Evolutionary conservation across 495 filamentous ascomycete species (phyloP), one percentile per base, ranked within the genome.

Genomic region (Entonaema liquescens): DNA sequence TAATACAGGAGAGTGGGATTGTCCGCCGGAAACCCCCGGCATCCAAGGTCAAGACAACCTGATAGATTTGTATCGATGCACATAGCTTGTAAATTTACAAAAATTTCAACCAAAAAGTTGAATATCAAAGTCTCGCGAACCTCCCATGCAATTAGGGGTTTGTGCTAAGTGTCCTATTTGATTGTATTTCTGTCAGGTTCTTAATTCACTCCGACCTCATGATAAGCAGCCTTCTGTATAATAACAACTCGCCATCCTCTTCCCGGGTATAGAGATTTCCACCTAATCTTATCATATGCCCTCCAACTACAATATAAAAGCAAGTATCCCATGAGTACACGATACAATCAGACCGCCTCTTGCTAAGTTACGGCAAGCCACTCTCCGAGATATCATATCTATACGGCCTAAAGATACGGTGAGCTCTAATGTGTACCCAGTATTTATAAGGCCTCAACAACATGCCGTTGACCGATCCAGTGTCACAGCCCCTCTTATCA

Each of bases 1-100:
- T 97, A 67, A 78, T 92, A 40, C 79, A 82, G 59, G 88, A 93
- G 74, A 89, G 89, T 55, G 81, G 79, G 3, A 62, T 85, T 26
- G 19, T 83, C 3, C 65, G 76, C 0, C 68, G 31, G 49, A 70
- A 72, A 8, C 72, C 66, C 64, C 31, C 72, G 7, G 62, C n/a
- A 12, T 58, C 65, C 26, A 84, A 85, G 74, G 35, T 69, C 40
- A 84, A 83, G 62, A 77, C 74, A n/a, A 76, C 78, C 29, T 82
- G 70, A 76, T n/a, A 31, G 17, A 21, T 8, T 9, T 3, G 54
- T 38, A 21, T 28, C 33, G 49, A 12, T 64, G 64, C 47, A 54
- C 55, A 52, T 58, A 44, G 11, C 26, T 21, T 71, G 59, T 62
- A 67, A 67, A 5, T 49, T 35, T 59, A 47, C 29, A 49, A 52